Percentiles rank a stretch among this genome's conserved stretches.
phyloP scores from a whole-genome alignment of 768 basidiomycete genomes.

The Pluteus cervinus region DNA sequence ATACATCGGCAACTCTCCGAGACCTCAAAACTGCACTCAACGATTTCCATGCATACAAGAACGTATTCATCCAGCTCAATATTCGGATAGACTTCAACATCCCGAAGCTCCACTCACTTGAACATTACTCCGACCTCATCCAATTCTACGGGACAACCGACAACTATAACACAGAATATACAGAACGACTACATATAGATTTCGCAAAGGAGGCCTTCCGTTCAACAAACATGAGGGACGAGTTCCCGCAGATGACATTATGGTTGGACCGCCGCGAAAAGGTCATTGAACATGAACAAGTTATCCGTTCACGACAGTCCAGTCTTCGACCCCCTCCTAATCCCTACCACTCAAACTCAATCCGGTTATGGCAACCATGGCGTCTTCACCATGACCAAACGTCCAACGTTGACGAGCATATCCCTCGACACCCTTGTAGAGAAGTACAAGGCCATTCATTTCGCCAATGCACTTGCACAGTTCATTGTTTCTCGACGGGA shows the following conservation, averaged over 20 bases:
- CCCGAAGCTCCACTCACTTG: constrained; percentile 34
- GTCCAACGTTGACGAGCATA: constrained; percentile 16
- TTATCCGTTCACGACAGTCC: constrained; percentile 15
- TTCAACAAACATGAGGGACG: constrained; percentile 28
- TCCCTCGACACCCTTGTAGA: constrained; percentile 8
- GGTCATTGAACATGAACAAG: constrained; percentile 15
- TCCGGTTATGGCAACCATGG: no score
- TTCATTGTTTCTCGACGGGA: constrained; percentile 15
- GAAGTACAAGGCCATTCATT: constrained; percentile 19
- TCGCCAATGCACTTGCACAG: constrained; percentile 16
- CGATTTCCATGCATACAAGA: constrained; percentile 31
- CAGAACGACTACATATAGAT: constrained; percentile 36
- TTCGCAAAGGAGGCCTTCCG: constrained; percentile 29
- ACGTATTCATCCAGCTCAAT: constrained; percentile 26
- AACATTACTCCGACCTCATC: constrained; percentile 28
- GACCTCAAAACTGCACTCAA: constrained; percentile 18
- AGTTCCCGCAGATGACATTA: constrained; percentile 29
- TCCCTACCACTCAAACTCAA: constrained; percentile 9
- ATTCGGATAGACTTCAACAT: constrained; percentile 31
- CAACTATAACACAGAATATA: constrained; percentile 32
- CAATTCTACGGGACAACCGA: constrained; percentile 26
- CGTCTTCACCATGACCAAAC: constrained; percentile 15
- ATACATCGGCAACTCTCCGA: constrained; percentile 21
- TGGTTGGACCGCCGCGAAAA: constrained; percentile 30
- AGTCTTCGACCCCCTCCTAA: not conserved